Base-by-base conservation (phyloP, 106 monocot species). In the Triglochin maritima region DNA sequence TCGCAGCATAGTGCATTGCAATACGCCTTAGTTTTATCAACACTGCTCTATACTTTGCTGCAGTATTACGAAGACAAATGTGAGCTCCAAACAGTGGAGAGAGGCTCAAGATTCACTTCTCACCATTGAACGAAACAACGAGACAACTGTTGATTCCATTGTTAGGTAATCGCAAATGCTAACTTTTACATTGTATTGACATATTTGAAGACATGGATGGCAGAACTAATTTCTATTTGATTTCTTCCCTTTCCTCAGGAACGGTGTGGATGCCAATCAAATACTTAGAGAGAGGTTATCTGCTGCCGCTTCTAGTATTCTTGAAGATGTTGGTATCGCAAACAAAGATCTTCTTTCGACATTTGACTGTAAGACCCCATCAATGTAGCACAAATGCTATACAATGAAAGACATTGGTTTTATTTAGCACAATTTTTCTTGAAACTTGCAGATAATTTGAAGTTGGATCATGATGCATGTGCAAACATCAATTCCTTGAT, bases 401-500 rank as follows among this genome's bases (percentile, higher is more conserved):
- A 45, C n/a, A 14, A 9, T 15, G 44, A 65, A 13, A 57, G 0
- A 29, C 13, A 7, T 61, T 49, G 47, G 48, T 49, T n/a, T 4
- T 52, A 11, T 42, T 15, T 72, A 15, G 0, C n/a, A 13, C 49
- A 16, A 13, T 3, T 11, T 5, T 70, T 57, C 12, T 44, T 14
- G 9, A 17, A 47, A 54, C 49, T 15, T 61, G 42, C 79, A 98
- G 96, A 80, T 67, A 81, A 83, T 12, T 76, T 98, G 55, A 87
- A 91, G 74, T 83, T 91, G 47, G 91, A 98, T 77, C 83, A 84
- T 58, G 91, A 87, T 58, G 88, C 88, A 53, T 77, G 83, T 45
- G 50, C 65, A 46, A 88, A 80, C 68, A 82, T 86, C 3, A 78
- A 81, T 59, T 80, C 71, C 44, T 72, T 86, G 61, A 78, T 86